phyloP scores from a whole-genome alignment of 1,284 basidiomycete genomes.

The Puccinia polysora region DNA sequence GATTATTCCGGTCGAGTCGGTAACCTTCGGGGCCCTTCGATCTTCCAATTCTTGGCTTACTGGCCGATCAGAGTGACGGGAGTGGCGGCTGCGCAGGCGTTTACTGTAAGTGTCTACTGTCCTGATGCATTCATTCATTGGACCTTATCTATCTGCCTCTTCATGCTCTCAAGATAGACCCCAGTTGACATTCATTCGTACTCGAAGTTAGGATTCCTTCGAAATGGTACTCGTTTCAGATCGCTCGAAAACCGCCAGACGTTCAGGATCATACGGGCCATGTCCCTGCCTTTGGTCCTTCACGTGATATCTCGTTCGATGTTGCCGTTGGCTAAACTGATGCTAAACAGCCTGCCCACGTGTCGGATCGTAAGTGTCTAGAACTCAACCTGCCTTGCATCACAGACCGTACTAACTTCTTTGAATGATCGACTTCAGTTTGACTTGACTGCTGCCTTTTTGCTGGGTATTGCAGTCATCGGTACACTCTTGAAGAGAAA shows the following conservation, averaged over 20 bases:
- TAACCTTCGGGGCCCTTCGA: not conserved
- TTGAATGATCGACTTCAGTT: not conserved
- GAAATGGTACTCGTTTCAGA: not conserved
- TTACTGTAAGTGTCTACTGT: conserved; percentile 1
- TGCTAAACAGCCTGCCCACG: not conserved
- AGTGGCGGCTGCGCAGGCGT: not conserved
- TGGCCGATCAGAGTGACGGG: conserved; percentile 32
- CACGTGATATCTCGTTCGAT: not conserved
- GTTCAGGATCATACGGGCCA: not conserved
- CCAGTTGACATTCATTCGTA: not conserved
- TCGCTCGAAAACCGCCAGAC: not conserved
- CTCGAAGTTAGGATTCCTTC: not conserved
- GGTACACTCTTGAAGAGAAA: not conserved
- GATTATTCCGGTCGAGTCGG: conserved; percentile 1
- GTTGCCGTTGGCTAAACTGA: conserved; percentile 3
- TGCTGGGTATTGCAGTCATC: conserved; percentile 1
- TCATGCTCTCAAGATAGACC: too few relatives aligned
- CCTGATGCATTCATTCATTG: not conserved
- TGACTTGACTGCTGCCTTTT: conserved; percentile 3
- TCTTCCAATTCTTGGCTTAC: conserved; percentile 19
- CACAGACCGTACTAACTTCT: not conserved
- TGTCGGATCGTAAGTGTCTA: conserved; percentile 14
- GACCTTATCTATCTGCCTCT: too few relatives aligned
- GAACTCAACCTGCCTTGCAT: not conserved
- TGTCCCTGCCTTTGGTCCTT: conserved; percentile 10